Base-by-base conservation (phyloP, 129 eudicot genomes). In the Chrysanthemum seticuspe region DNA sequence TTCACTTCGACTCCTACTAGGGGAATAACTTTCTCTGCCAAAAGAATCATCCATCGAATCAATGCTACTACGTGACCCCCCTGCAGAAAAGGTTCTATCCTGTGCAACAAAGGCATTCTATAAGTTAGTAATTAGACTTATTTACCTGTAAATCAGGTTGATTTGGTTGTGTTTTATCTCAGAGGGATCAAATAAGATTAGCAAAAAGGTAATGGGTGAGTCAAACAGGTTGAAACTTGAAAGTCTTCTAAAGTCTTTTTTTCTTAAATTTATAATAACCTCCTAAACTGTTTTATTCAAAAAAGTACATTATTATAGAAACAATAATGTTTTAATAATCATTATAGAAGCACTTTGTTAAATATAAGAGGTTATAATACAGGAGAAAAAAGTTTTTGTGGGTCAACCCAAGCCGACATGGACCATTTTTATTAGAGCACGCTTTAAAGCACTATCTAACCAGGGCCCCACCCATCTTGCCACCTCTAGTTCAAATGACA, bases 41-140 rank as follows among this genome's bases (percentile, higher is more conserved):
- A 86, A 81, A 14, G 93, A 90, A 81, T 80, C 89, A 45, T 87
- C 96, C 59, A 74, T 40, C 15, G 94, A 90, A 73, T 83, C 96
- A 67, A 81, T 74, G 77, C 96, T 89, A 53, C 82, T 79, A 62
- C 71, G 84, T n/a, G 91, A 84, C 3, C 83, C 81, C 40, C 76
- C 77, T 48, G 79, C 80, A 44, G 90, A 87, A 45, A 83, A 79
- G 80, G 87, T 83, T 72, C 84, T 86, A 62, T 85, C 96, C 92
- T 89, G 78, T 71, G 68, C 68, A 82, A 72, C 57, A 78, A 67
- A 71, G 15, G 25, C 62, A 48, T 52, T 75, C 63, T 3, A 45
- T 44, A 47, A 27, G 61, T 6, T 55, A 64, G 15, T 52, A 53
- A 53, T 27, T 23, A 8, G 3, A 25, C 65, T 40, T 27, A 61